Evolutionary conservation across 768 basidiomycete genomes (phyloP).

Genomic region (Sarcodon aspratus): DNA sequence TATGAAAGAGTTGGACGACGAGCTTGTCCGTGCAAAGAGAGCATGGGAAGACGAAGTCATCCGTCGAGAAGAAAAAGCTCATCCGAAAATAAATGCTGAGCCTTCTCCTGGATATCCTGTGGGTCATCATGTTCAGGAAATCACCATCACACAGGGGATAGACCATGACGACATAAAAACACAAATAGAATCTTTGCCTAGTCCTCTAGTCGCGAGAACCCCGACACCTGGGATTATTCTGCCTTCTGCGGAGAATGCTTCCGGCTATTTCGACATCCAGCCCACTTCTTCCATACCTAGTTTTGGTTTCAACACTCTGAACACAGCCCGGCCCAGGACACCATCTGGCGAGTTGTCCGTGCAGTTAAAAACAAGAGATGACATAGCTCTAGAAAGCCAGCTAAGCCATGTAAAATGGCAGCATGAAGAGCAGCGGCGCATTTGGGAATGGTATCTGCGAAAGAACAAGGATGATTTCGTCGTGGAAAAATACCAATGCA

Average conservation of each 20-base stretch:
- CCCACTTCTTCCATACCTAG: constrained; percentile 17
- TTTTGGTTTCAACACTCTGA: constrained; percentile 15
- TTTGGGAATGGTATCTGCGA: constrained; percentile 94
- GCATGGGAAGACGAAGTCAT: constrained; percentile 86
- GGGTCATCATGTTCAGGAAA: constrained; percentile 30
- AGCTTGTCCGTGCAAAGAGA: constrained; percentile 54
- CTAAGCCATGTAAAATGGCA: constrained; percentile 63
- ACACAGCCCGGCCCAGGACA: constrained; percentile 20
- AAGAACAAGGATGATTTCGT: constrained; percentile 81
- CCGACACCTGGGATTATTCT: constrained; percentile 23
- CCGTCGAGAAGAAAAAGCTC: constrained; percentile 57
- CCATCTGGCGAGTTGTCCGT: constrained; percentile 26
- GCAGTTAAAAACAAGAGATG: constrained; percentile 46
- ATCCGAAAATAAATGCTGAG: constrained; percentile 5
- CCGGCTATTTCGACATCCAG: constrained; percentile 33
- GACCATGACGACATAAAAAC: constrained; percentile 44
- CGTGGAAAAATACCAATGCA: constrained; percentile 88
- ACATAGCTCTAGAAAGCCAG: constrained; percentile 67
- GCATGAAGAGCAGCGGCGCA: constrained; percentile 77
- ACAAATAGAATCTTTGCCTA: constrained; percentile 46
- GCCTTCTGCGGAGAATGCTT: constrained; percentile 18
- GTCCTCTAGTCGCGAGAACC: constrained; percentile 23
- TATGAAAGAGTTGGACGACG: constrained; percentile 84
- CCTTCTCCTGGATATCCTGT: background rate
- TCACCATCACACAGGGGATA: constrained; percentile 22